Evolutionary conservation across 805 yeast genomes (phyloP).

Genomic region (Sungouiella blattae): DNA sequence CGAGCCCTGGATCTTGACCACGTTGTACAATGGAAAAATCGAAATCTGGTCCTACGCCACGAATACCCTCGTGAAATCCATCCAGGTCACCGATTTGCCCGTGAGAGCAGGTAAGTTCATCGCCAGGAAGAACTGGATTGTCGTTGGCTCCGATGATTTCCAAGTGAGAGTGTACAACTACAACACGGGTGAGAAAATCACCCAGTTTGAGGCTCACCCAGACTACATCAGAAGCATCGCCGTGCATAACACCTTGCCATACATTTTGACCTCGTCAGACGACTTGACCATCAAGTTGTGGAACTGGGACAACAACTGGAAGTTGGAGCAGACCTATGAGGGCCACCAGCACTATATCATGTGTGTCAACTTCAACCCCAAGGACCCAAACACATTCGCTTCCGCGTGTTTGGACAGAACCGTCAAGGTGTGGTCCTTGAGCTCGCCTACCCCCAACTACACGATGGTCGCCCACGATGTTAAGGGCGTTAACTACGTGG

Average conservation of each 20-base stretch:
- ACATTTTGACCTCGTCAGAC: constrained; percentile 83
- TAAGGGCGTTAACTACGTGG: constrained; percentile 94
- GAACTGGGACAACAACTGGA: constrained; percentile 98
- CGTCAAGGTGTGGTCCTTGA: constrained; percentile 94
- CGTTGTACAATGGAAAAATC: constrained; percentile 84
- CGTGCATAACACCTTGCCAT: constrained; percentile 91
- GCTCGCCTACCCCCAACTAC: constrained; percentile 83
- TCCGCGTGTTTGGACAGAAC: constrained; percentile 95
- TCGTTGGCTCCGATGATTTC: constrained; percentile 95
- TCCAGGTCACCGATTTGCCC: constrained; percentile 94
- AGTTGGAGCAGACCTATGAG: constrained; percentile 81
- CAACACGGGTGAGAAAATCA: constrained; percentile 90
- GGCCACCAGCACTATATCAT: constrained; percentile 96
- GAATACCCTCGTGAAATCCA: constrained; percentile 73
- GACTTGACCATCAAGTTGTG: constrained; percentile 89
- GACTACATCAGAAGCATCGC: constrained; percentile 93
- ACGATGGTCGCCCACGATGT: constrained; percentile 87
- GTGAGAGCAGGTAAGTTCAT: constrained; percentile 93
- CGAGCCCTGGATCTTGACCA: constrained; percentile 94
- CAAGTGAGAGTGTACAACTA: constrained; percentile 90
- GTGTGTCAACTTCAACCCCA: constrained; percentile 94
- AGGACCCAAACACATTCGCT: constrained; percentile 96
- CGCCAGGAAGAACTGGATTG: constrained; percentile 96
- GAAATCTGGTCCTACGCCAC: constrained; percentile 96
- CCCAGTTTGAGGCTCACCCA: constrained; percentile 97